Evolutionary conservation across 2,329 filamentous ascomycete species (phyloP).

Genomic region (Colletotrichum endophyticum): DNA sequence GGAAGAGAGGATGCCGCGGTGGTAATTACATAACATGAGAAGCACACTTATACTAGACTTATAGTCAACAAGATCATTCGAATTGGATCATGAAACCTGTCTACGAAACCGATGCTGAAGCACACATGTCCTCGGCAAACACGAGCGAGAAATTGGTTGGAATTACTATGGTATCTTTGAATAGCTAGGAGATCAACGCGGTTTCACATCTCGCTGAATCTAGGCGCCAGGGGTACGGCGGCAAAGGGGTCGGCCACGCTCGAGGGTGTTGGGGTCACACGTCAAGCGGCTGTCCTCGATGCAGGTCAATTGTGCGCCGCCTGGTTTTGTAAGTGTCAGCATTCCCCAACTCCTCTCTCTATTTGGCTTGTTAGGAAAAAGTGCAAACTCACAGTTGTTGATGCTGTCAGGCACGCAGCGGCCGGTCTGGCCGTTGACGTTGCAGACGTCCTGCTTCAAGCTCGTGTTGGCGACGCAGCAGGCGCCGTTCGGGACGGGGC

Average conservation of each 20-base stretch:
- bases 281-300: conserved; percentile 29
- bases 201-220: background rate
- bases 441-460: conserved; percentile 42
- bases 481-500: conserved; percentile 35
- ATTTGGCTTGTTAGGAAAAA: background rate
- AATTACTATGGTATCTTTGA: conserved; percentile 1
- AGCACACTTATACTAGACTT: background rate
- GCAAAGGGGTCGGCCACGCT: conserved; percentile 33
- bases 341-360: background rate
- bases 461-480: conserved; percentile 39
- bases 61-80: background rate
- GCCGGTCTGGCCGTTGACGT: conserved; percentile 33
- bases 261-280: conserved; percentile 29
- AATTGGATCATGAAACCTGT: background rate
- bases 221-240: conserved; percentile 22
- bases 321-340: conserved; percentile 9
- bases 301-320: conserved; percentile 29
- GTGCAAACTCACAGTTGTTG: conserved; percentile 34
- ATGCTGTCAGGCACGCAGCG: conserved; percentile 37
- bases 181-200: background rate
- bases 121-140: background rate
- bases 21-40: conserved; percentile 1
- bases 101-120: background rate
- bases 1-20: conserved; percentile 25
- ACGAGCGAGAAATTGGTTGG: background rate